These are phyloP conservation scores for Pseudogymnoascus sp. DNA, from an alignment of 2,329 filamentous ascomycete species.

Conservation along the genomic window DNA sequence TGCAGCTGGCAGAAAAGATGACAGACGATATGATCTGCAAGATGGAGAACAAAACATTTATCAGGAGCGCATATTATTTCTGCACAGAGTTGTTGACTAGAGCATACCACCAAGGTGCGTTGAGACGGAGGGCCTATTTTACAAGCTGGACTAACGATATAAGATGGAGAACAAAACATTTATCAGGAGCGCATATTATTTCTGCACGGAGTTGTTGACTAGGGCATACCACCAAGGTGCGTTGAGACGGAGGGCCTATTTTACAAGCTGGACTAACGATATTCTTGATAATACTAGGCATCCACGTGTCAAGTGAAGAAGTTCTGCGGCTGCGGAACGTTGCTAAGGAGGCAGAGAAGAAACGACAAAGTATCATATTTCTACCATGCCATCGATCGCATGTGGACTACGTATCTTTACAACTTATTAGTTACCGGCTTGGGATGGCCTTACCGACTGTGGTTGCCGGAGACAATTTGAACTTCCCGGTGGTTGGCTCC, in stretches of 20 bases:
- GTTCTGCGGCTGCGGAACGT: constrained; percentile 74
- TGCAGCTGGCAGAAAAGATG: constrained; percentile 76
- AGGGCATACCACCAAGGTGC: constrained; percentile 86
- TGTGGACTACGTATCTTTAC: constrained; percentile 90
- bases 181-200: constrained; percentile 85
- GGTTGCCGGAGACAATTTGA: constrained; percentile 91
- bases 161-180: constrained; percentile 96
- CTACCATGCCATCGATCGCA: constrained; percentile 90
- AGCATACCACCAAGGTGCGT: constrained; percentile 80
- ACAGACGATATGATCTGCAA: constrained; percentile 98
- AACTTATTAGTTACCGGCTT: constrained; percentile 90
- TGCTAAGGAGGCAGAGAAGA: constrained; percentile 70
- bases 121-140: not conserved
- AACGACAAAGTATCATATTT: constrained; percentile 94
- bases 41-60: constrained; percentile 90
- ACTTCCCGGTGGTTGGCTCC: constrained; percentile 79
- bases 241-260: not conserved
- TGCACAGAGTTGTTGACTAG: constrained; percentile 79
- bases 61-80: constrained; percentile 85
- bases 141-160: too few species aligned
- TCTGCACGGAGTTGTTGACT: constrained; percentile 78
- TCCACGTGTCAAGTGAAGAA: constrained; percentile 93
- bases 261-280: constrained; percentile 1
- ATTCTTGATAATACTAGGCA: constrained; percentile 36
- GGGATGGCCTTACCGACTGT: constrained; percentile 84